These are phyloP conservation scores for Pichia phayaonensis DNA, from an alignment of 805 yeast genomes.

Conservation along the genomic window DNA sequence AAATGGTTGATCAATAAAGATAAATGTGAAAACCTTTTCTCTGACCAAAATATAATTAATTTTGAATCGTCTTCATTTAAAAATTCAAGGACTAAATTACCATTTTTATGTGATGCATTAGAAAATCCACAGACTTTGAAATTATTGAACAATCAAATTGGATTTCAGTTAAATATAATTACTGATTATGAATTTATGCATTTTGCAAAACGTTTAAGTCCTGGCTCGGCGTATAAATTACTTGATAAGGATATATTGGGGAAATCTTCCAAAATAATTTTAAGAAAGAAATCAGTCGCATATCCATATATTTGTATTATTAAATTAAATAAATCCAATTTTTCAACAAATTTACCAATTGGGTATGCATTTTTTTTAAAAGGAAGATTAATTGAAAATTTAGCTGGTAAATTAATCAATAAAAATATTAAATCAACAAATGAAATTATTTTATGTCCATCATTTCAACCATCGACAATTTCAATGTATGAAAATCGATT, in stretches of 20 bases:
- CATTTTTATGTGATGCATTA: constrained; percentile 48
- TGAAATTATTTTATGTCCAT: constrained; percentile 20
- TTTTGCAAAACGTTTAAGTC: constrained; percentile 13
- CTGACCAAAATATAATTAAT: not conserved
- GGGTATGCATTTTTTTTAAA: constrained; percentile 35
- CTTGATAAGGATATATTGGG: not conserved
- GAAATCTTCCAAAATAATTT: constrained; percentile 5
- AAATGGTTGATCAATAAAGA: constrained; percentile 29
- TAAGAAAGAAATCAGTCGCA: constrained; percentile 20
- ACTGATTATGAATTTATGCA: constrained; percentile 50
- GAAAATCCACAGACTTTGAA: constrained; percentile 42
- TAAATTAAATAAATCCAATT: constrained; percentile 9
- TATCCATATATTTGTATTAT: constrained; percentile 25
- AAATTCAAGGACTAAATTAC: constrained; percentile 28
- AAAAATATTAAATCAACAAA: not conserved
- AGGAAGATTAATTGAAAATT: constrained; percentile 35
- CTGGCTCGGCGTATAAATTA: not conserved
- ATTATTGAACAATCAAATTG: constrained; percentile 42
- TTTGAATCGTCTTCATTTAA: constrained; percentile 25
- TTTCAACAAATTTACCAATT: constrained; percentile 13
- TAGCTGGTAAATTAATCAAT: constrained; percentile 26
- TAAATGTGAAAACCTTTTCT: constrained; percentile 10
- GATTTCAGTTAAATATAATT: constrained; percentile 39
- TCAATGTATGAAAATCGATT: constrained; percentile 20
- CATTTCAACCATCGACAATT: constrained; percentile 22